Evolutionary conservation across 2,329 filamentous ascomycete genomes (phyloP).

Genomic region (Beauveria varroae): DNA sequence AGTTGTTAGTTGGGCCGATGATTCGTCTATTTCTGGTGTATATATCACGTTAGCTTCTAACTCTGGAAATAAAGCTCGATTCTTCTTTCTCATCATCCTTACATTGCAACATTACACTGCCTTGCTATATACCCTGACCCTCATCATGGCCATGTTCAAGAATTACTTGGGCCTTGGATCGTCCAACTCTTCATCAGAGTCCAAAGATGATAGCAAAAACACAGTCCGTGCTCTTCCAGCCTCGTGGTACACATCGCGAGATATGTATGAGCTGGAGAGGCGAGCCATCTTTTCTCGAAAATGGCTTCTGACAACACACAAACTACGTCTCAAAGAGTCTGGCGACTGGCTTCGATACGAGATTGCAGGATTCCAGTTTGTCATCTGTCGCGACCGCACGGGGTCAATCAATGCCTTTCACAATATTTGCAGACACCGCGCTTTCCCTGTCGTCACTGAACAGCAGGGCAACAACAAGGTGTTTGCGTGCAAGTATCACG

Average conservation of each 20-base stretch:
- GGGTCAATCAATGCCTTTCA: slow-evolving; percentile 46
- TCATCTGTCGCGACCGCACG: slow-evolving; percentile 38
- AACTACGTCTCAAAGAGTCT: slow-evolving; percentile 35
- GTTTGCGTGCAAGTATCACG: slow-evolving; percentile 50
- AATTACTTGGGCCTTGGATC: slow-evolving; percentile 7
- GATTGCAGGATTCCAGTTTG: slow-evolving; percentile 44
- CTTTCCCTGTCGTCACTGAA: slow-evolving; percentile 44
- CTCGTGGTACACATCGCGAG: slow-evolving; percentile 37
- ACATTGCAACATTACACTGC: neutral
- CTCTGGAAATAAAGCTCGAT: neutral
- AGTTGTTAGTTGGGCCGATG: no score
- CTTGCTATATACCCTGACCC: neutral
- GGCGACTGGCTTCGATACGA: slow-evolving; percentile 46
- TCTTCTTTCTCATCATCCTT: neutral
- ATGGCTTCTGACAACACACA: slow-evolving; percentile 43
- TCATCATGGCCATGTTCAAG: slow-evolving; percentile 6
- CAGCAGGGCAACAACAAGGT: slow-evolving; percentile 40
- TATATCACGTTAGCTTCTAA: neutral
- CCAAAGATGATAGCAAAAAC: slow-evolving; percentile 9
- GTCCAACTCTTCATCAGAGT: slow-evolving; percentile 6
- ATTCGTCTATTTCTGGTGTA: neutral
- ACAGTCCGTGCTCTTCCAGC: slow-evolving; percentile 29
- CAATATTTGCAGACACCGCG: slow-evolving; percentile 51
- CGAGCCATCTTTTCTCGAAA: slow-evolving; percentile 43
- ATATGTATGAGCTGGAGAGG: slow-evolving; percentile 43